A percentile compares a stretch with the other conserved stretches of the same genome.
phyloP scores from a whole-genome alignment of 2,329 filamentous ascomycete species.

The Incumbomyces delicatus region DNA sequence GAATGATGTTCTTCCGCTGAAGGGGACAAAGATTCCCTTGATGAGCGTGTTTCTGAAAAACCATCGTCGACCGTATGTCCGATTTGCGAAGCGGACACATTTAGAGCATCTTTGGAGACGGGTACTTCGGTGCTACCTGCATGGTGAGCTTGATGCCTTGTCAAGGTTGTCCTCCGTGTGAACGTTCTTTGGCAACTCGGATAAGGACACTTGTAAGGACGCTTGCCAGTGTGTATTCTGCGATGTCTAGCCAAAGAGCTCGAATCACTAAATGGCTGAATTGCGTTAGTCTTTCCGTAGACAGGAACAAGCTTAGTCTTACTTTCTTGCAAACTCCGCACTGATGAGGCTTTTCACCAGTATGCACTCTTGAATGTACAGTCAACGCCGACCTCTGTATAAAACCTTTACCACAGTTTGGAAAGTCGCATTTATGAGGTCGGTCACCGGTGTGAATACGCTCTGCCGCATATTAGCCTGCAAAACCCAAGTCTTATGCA shows the following conservation, averaged over 20 bases:
- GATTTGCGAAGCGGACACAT: conserved; percentile 57
- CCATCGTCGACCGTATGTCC: conserved; percentile 42
- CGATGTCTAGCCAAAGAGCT: conserved; percentile 89
- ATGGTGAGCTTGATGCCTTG: conserved; percentile 90
- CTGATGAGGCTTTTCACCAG: conserved; percentile 96
- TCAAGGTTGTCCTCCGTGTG: conserved; percentile 87
- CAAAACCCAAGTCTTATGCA: not conserved
- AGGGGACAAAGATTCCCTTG: conserved; percentile 52
- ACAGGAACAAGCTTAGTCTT: conserved; percentile 28
- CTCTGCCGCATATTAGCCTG: conserved; percentile 45
- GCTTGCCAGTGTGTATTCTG: conserved; percentile 87
- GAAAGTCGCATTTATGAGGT: conserved; percentile 85
- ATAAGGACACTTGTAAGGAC: conserved; percentile 95
- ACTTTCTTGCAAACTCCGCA: conserved; percentile 96
- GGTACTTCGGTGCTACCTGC: conserved; percentile 95
- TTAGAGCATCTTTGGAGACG: conserved; percentile 49
- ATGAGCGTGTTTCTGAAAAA: conserved; percentile 34
- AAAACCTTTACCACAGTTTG: conserved; percentile 86
- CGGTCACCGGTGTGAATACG: conserved; percentile 87
- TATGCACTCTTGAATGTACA: conserved; percentile 90
- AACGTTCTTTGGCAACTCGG: conserved; percentile 98
- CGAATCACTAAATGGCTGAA: conserved; percentile 87
- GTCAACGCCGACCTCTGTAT: conserved; percentile 94
- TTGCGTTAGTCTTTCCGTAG: conserved; percentile 8
- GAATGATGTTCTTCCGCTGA: conserved; percentile 73